Evolutionary conservation across 768 basidiomycete genomes (phyloP), one percentile per base, ranked within the genome.

Genomic region (Leccinum obscurum): DNA sequence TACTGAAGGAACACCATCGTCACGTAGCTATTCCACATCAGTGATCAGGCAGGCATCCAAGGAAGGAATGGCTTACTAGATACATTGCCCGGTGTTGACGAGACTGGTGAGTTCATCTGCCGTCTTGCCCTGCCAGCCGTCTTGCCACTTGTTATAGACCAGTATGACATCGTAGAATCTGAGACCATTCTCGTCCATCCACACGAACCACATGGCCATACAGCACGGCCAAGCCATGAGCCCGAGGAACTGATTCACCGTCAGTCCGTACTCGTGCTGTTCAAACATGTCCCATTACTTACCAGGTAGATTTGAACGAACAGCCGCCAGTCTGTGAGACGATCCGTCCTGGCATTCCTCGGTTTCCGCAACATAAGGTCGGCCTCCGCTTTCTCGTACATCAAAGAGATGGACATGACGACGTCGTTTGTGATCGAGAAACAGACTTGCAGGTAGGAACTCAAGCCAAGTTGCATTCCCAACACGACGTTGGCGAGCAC

Each of bases 401-500:
- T 80, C 63, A 84, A 69, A 6, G 81, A 74, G 37, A 84, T 77
- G 9, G 81, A 80, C 66, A 82, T 82, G 52, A 80, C 71, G 24
- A 84, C 79, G 54, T 85, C 83, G 53, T 82, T 83, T 8, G 75
- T 75, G 49, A 83, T 81, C 59, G 80, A 85, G 70, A 85, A 83
- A 68, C 84, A 77, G 59, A 80, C 77, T 70, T 86, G 85, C 14
- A 85, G 69, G 60, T 80, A 81, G 4, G 83, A 81, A 64, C 80
- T 82, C 41, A 87, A 74, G 6, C 82, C 74, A 54, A 85, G 79
- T 54, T 85, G 86, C 68, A 87, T 81, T 55, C 86, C 86, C 30
- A 86, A 68, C 64, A 85, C 71, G 39, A 85, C 82, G 59, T 85
- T 85, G 52, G 80, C 60, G 11, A 87, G 74, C 55, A 88, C 83